Evolutionary conservation across 2,329 filamentous ascomycete species (phyloP).

Genomic region (Diaporthe batatas): DNA sequence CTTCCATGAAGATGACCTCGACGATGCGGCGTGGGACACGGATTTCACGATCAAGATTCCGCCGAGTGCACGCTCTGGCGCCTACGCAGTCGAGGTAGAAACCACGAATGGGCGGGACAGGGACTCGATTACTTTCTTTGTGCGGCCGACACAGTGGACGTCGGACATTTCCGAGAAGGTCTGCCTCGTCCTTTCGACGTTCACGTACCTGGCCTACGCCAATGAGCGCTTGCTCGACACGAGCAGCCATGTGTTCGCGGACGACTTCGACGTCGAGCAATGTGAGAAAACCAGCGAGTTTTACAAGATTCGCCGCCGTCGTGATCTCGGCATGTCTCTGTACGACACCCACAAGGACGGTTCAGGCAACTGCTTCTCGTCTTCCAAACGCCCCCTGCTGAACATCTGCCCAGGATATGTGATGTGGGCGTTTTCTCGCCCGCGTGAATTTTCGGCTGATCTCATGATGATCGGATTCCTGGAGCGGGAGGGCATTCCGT

Average conservation of each 20-base stretch:
- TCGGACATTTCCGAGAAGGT: not conserved
- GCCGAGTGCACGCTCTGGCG: not conserved
- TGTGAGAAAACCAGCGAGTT: slow-evolving; percentile 42
- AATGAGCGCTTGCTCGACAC: slow-evolving; percentile 54
- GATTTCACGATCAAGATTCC: not conserved
- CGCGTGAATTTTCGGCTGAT: slow-evolving; percentile 54
- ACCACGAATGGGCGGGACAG: not conserved
- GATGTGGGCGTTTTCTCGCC: slow-evolving; percentile 52
- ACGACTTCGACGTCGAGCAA: slow-evolving; percentile 32
- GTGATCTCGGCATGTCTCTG: slow-evolving; percentile 52
- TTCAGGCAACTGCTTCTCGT: slow-evolving; percentile 50
- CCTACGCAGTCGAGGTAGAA: not conserved
- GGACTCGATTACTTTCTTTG: not conserved
- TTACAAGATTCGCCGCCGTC: slow-evolving; percentile 48
- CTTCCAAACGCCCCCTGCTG: slow-evolving; percentile 51
- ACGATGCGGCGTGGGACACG: not conserved
- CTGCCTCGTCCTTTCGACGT: slow-evolving; percentile 50
- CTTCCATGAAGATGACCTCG: not conserved
- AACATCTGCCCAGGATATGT: slow-evolving; percentile 54
- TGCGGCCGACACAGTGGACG: not conserved
- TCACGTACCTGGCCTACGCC: slow-evolving; percentile 55
- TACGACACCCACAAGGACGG: slow-evolving; percentile 55
- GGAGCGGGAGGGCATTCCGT: slow-evolving; percentile 46
- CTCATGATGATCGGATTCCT: slow-evolving; percentile 52
- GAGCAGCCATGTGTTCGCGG: not conserved